Evolutionary conservation across 2,329 filamentous ascomycete genomes (phyloP).

Genomic region (Incumbomyces delicatus): DNA sequence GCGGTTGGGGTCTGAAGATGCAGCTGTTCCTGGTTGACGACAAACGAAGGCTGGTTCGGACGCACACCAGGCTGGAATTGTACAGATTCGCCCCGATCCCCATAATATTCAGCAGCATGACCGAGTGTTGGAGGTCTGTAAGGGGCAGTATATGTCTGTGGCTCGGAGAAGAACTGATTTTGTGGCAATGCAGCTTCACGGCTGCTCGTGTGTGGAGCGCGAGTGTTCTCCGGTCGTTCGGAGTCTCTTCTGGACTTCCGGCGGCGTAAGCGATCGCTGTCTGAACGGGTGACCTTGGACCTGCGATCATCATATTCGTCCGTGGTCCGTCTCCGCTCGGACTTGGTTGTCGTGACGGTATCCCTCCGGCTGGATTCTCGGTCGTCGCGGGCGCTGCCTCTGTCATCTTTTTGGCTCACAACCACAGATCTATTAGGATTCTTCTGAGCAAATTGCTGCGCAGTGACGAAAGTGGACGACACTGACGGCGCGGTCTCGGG

Average conservation of each 20-base stretch:
- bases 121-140: constrained; percentile 37
- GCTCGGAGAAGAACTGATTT: constrained; percentile 52
- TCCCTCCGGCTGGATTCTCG: constrained; percentile 8
- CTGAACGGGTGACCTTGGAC: constrained; percentile 11
- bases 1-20: constrained; percentile 47
- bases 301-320: constrained; percentile 10
- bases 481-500: not conserved
- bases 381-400: not conserved
- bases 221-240: constrained; percentile 8
- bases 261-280: constrained; percentile 3
- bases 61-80: constrained; percentile 50
- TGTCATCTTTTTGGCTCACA: not conserved
- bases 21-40: constrained; percentile 43
- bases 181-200: constrained; percentile 40
- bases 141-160: constrained; percentile 34
- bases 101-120: constrained; percentile 52
- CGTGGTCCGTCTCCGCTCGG: constrained; percentile 10
- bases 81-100: constrained; percentile 53
- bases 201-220: constrained; percentile 11
- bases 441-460: not conserved
- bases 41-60: constrained; percentile 42
- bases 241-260: constrained; percentile 18
- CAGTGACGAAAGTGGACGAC: constrained; percentile 2
- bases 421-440: not conserved
- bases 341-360: constrained; percentile 14